Evolutionary conservation across 2,329 filamentous ascomycete species (phyloP), one percentile per base, ranked within the genome.

Genomic region (Fusarium goolgardi): DNA sequence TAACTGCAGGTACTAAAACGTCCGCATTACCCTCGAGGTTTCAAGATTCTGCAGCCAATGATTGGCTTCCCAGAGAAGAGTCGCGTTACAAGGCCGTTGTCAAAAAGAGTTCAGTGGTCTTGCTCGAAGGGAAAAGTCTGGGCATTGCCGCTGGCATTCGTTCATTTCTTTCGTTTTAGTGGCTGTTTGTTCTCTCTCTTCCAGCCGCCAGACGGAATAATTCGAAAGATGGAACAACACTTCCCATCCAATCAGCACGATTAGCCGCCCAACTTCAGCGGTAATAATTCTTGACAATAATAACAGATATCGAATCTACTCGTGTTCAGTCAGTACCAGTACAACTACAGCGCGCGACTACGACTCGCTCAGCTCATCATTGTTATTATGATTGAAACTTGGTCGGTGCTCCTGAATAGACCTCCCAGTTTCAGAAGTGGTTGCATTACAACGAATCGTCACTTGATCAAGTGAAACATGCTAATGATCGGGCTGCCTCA

Each of bases 131-230:
- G 56, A 40, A n/a, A 54, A 54, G 23, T 34, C 59, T 62, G 20
- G 46, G 47, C 56, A 25, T 65, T 63, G 43, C 56, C 66, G 57
- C 66, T 58, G 46, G 21, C 18, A 39, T 50, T 53, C 21, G 39
- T 31, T 40, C 46, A 40, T 51, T 39, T 51, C 61, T 51, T 37
- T 29, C 46, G 15, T 55, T 57, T 66, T 53, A 69, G 53, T 69
- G 66, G 66, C 57, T 69, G 57, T 37, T 32, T 43, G 13, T 59
- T 62, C 63, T 56, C 55, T 56, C 37, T 59, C 21, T 39, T 73
- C 68, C 71, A 72, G 67, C 71, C 71, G 71, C 71, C 69, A 63
- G 47, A 53, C 52, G 68, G 61, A 71, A 71, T 45, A 71, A 71
- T 45, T 32, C 47, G 32, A 47, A 25, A 46, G 40, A 43, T 15